These are phyloP conservation scores for Guadua angustifolia DNA, from an alignment of 176 grass and related monocot genomes.

Conservation along the genomic window DNA sequence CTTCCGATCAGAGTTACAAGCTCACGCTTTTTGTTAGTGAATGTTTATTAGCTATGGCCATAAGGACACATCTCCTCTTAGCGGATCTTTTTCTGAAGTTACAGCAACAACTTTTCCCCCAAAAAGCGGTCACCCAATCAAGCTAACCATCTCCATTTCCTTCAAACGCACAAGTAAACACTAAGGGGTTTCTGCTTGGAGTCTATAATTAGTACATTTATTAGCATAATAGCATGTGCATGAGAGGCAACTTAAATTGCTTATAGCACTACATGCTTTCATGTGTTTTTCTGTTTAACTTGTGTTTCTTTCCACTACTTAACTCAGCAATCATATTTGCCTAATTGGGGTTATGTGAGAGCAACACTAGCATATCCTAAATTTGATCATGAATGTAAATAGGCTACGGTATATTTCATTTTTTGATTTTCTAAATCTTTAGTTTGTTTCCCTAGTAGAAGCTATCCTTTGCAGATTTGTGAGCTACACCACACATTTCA, in stretches of 20 bases:
- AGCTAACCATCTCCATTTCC: background rate
- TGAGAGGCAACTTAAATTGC: background rate
- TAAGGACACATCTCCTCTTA: background rate
- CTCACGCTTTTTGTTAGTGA: constrained; percentile 18
- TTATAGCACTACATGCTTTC: constrained; percentile 5
- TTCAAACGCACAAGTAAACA: constrained; percentile 25
- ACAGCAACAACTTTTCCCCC: background rate
- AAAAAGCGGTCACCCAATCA: background rate
- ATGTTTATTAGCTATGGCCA: background rate
- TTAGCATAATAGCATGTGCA: constrained; percentile 38
- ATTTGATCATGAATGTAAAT: background rate
- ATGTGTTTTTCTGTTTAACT: background rate
- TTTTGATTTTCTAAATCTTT: background rate
- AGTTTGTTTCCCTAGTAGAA: constrained; percentile 24
- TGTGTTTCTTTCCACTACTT: constrained; percentile 15
- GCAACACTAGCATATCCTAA: background rate
- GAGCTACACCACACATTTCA: constrained; percentile 24
- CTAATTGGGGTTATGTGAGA: constrained; percentile 5
- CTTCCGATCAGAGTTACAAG: constrained; percentile 32
- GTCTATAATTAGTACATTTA: background rate
- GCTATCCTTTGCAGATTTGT: constrained; percentile 16
- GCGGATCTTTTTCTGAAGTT: background rate
- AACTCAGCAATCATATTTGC: background rate
- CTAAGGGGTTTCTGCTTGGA: background rate
- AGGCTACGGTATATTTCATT: background rate